phyloP scores from a whole-genome alignment of 768 basidiomycete species.

The Chlorophyllum brunneum region DNA sequence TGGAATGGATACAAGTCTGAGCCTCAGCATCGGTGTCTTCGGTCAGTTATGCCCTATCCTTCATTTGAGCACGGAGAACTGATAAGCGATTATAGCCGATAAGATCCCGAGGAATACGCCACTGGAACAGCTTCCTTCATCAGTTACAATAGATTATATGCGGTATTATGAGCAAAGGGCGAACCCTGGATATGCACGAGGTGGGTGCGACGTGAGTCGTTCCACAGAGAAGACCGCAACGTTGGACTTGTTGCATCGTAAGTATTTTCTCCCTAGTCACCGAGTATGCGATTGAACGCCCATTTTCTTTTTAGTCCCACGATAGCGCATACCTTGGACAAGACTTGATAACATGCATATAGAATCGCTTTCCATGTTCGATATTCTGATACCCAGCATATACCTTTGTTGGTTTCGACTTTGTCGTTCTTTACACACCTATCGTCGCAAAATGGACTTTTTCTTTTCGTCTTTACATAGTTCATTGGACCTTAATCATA shows the following conservation, averaged over 20 bases:
- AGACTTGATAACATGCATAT: too few species aligned
- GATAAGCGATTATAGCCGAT: neutral
- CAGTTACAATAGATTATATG: constrained; percentile 2
- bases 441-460: too few species aligned
- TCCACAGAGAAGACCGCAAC: neutral
- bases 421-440: too few species aligned
- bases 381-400: too few species aligned
- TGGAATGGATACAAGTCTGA: neutral
- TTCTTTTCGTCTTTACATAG: too few species aligned
- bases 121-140: neutral
- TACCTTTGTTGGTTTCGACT: too few species aligned
- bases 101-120: neutral
- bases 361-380: too few species aligned
- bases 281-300: too few species aligned
- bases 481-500: too few species aligned
- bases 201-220: neutral
- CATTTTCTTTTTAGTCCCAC: too few species aligned
- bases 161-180: constrained; percentile 1
- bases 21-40: constrained; percentile 2
- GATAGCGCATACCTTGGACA: too few species aligned
- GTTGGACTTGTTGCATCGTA: constrained; percentile 6
- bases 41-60: neutral
- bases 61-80: neutral
- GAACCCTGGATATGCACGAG: neutral
- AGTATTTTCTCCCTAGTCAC: too few species aligned